Evolutionary conservation across 768 basidiomycete genomes (phyloP).

Genomic region (Kwoniella botswanensis): DNA sequence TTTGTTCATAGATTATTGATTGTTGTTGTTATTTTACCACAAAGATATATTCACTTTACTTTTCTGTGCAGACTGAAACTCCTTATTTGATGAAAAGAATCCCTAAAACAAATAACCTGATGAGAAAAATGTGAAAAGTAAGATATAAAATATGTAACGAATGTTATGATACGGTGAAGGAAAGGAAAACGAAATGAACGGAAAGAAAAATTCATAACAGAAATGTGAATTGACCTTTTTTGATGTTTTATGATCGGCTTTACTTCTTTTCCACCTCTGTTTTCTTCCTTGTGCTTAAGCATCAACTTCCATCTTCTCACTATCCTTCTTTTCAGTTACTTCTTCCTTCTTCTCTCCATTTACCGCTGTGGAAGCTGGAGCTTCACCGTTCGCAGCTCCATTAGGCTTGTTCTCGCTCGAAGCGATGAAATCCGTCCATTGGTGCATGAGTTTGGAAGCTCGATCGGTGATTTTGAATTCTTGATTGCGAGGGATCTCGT

Average conservation of each 20-base stretch:
- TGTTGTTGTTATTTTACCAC: not conserved
- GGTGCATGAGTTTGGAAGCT: constrained; percentile 71
- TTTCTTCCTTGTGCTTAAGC: not conserved
- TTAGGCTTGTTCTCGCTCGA: constrained; percentile 33
- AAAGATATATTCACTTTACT: not conserved
- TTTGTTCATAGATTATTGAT: too few species aligned
- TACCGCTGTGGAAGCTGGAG: not conserved
- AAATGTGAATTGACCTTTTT: not conserved
- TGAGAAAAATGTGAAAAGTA: not conserved
- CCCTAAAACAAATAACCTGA: not conserved
- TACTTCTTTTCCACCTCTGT: too few species aligned
- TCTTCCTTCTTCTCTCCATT: constrained; percentile 67
- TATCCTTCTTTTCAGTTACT: constrained; percentile 60
- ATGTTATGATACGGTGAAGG: not conserved
- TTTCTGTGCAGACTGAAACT: not conserved
- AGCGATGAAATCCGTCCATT: constrained; percentile 53
- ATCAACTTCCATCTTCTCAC: constrained; percentile 20
- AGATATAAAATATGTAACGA: not conserved
- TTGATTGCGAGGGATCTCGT: constrained; percentile 67
- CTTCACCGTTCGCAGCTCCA: constrained; percentile 20
- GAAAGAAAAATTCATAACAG: not conserved
- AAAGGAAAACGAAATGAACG: not conserved
- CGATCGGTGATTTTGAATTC: constrained; percentile 76
- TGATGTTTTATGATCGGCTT: not conserved
- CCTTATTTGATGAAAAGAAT: not conserved